These are phyloP conservation scores for Dothistroma pini DNA, from an alignment of 2,329 filamentous ascomycete genomes.

Conservation along the genomic window DNA sequence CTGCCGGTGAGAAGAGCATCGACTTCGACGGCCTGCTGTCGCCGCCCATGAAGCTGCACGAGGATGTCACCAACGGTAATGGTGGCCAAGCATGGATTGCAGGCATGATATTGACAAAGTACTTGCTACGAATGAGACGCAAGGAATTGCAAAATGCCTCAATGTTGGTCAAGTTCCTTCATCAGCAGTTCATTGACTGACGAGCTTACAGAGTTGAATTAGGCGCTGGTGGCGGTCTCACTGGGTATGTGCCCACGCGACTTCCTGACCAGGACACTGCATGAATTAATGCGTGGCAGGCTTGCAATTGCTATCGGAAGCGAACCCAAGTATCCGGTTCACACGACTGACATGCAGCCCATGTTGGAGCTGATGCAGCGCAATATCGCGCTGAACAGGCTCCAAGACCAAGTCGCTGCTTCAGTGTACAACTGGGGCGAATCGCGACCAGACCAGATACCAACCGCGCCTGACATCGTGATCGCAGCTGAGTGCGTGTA, in stretches of 20 bases:
- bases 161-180: conserved; percentile 57
- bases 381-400: conserved; percentile 78
- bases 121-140: conserved; percentile 72
- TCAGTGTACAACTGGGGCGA: conserved; percentile 74
- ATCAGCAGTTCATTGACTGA: conserved; percentile 16
- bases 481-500: conserved; percentile 97
- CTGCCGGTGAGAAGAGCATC: conserved; percentile 50
- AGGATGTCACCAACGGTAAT: conserved; percentile 83
- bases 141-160: conserved; percentile 61
- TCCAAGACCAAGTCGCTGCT: conserved; percentile 61
- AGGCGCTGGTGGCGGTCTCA: conserved; percentile 85
- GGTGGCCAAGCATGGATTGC: conserved; percentile 94
- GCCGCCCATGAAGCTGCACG: conserved; percentile 69
- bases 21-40: conserved; percentile 70
- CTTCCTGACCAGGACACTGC: conserved; percentile 2
- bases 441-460: conserved; percentile 39
- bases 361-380: conserved; percentile 83
- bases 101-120: conserved; percentile 80
- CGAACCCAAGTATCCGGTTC: conserved; percentile 55
- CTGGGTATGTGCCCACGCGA: conserved; percentile 49
- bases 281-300: conserved; percentile 31
- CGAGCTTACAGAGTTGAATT: conserved; percentile 69
- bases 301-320: conserved; percentile 55
- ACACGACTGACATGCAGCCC: conserved; percentile 80
- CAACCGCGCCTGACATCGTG: conserved; percentile 67